Percentiles rank a stretch among this genome's conserved stretches.
Conservation (phyloP, 306 rosid species). For the Corylus avellana region DNA sequence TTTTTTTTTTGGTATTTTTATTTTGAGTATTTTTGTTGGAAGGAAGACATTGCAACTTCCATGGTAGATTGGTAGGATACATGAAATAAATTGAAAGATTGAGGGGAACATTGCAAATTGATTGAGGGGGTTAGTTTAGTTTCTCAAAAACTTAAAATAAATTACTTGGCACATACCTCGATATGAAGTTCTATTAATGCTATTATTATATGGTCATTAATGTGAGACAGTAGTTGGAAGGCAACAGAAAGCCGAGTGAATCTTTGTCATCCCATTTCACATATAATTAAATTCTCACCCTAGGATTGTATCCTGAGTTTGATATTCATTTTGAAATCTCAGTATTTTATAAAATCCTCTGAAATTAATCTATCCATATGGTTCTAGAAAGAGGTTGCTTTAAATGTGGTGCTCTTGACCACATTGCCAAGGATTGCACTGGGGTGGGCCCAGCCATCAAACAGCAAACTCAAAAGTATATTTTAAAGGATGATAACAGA, state of each 20-base stretch:
- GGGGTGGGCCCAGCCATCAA: constrained; percentile 42
- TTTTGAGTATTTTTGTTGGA: too few species aligned
- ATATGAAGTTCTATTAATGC: neutral
- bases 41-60: too few species aligned
- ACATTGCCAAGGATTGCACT: constrained; percentile 83
- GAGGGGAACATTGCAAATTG: too few species aligned
- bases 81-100: too few species aligned
- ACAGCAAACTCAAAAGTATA: constrained; percentile 50
- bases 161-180: neutral
- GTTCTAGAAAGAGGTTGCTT: constrained; percentile 79
- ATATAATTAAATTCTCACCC: neutral
- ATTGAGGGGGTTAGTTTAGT: too few species aligned
- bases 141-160: neutral
- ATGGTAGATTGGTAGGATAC: too few species aligned
- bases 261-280: neutral
- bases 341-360: neutral
- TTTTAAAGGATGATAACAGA: constrained; percentile 64
- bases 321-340: neutral
- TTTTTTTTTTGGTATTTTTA: too few species aligned
- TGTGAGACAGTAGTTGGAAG: neutral
- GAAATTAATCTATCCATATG: neutral
- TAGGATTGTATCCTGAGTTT: neutral
- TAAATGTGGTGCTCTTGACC: constrained; percentile 89
- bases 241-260: neutral
- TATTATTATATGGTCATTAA: neutral